phyloP scores from a whole-genome alignment of 805 yeast species.

The Sugiyamaella chiloensis region DNA sequence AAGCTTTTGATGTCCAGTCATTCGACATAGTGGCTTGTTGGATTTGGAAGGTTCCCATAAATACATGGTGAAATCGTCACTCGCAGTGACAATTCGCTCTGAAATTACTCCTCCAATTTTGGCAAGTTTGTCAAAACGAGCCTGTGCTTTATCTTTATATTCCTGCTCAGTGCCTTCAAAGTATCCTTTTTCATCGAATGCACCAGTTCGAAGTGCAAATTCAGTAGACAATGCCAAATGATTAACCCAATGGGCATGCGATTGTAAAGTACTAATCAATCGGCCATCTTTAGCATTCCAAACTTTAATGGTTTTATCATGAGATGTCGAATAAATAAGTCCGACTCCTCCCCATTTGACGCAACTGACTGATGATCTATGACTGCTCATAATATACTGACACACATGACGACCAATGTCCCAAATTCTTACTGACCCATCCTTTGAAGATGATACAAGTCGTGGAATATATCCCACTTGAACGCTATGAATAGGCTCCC shows the following conservation, averaged over 20 bases:
- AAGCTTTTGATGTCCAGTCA: constrained; percentile 97
- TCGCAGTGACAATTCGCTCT: constrained; percentile 89
- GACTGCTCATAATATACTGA: constrained; percentile 75
- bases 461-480: constrained; percentile 48
- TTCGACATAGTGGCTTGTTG: constrained; percentile 80
- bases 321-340: constrained; percentile 82
- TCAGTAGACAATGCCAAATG: constrained; percentile 91
- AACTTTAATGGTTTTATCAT: constrained; percentile 87
- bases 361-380: constrained; percentile 83
- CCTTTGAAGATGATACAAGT: constrained; percentile 85
- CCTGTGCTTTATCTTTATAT: constrained; percentile 55
- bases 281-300: constrained; percentile 85
- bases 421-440: constrained; percentile 88
- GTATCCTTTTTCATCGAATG: constrained; percentile 70
- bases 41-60: constrained; percentile 88
- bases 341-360: constrained; percentile 97
- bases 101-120: constrained; percentile 49
- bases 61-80: constrained; percentile 97
- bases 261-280: constrained; percentile 70
- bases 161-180: constrained; percentile 29
- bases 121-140: constrained; percentile 61
- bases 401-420: constrained; percentile 70
- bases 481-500: constrained; percentile 92
- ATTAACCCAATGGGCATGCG: constrained; percentile 98
- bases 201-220: constrained; percentile 80